Conservation (phyloP, 192 early-diverging fungal species). For the Mortierella claussenii region DNA sequence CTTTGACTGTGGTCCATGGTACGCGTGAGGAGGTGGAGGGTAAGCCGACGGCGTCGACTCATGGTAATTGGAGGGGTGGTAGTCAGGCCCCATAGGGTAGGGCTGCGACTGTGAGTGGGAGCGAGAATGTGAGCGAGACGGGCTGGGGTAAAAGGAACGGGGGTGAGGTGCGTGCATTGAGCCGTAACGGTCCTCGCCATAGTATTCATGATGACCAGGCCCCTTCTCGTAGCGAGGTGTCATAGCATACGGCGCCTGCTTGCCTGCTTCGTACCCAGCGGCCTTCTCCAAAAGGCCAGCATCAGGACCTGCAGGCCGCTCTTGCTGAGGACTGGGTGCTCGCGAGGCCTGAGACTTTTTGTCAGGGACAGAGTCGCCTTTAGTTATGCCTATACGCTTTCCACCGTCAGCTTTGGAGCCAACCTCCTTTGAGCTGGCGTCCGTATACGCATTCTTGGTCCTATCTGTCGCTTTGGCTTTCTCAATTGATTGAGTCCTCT, state of each 20-base stretch:
- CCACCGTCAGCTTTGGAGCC: not conserved
- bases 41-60: conserved; percentile 3
- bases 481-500: not conserved
- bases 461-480: not conserved
- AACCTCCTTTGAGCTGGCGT: not conserved
- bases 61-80: conserved; percentile 1
- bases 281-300: not conserved
- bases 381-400: not conserved
- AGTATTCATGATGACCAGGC: conserved; percentile 13
- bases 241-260: not conserved
- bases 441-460: not conserved
- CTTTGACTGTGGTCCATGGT: conserved; percentile 14
- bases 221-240: conserved; percentile 3
- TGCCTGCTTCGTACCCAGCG: not conserved
- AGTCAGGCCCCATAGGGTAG: conserved; percentile 10
- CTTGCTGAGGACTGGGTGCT: conserved; percentile 18
- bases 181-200: conserved; percentile 19
- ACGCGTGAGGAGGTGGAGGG: conserved; percentile 12
- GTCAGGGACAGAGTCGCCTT: not conserved
- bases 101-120: conserved; percentile 29
- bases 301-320: not conserved
- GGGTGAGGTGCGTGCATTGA: conserved; percentile 15
- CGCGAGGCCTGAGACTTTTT: conserved; percentile 6
- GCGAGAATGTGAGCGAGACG: conserved; percentile 21
- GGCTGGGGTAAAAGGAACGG: conserved; percentile 38